A percentile compares a stretch with the other conserved stretches of the same genome.
These are phyloP conservation scores for Haplographium delicatum DNA, from an alignment of 495 filamentous ascomycete species.

Conservation along the genomic window DNA sequence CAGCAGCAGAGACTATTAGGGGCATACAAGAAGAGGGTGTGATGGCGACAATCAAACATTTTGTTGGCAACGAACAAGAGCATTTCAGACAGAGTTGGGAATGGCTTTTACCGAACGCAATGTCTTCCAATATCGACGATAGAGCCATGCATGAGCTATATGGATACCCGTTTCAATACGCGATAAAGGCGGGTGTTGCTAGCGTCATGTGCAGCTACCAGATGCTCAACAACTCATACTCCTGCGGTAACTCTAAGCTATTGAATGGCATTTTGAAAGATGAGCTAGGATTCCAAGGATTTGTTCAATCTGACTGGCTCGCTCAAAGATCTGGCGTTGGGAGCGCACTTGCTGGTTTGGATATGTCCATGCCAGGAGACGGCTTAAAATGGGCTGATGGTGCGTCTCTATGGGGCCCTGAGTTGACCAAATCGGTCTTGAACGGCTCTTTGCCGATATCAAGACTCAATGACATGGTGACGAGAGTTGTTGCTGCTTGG, in stretches of 20 bases:
- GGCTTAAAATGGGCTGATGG: slow-evolving; percentile 73
- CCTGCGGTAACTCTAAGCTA: slow-evolving; percentile 87
- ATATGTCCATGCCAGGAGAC: slow-evolving; percentile 96
- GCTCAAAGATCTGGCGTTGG: slow-evolving; percentile 79
- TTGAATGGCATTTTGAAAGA: slow-evolving; percentile 93
- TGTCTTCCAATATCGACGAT: slow-evolving; percentile 80
- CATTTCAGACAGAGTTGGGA: slow-evolving; percentile 71
- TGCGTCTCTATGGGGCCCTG: slow-evolving; percentile 71
- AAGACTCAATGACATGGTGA: slow-evolving; percentile 89
- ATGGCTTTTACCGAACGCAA: slow-evolving; percentile 69
- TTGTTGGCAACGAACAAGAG: slow-evolving; percentile 81
- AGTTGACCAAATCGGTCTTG: slow-evolving; percentile 70
- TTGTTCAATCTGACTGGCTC: slow-evolving; percentile 90
- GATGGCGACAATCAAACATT: slow-evolving; percentile 83
- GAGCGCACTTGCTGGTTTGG: slow-evolving; percentile 76
- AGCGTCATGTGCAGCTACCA: slow-evolving; percentile 71
- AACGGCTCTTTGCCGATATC: slow-evolving; percentile 81
- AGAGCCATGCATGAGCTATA: slow-evolving; percentile 80
- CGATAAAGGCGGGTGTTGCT: slow-evolving; percentile 78
- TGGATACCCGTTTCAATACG: slow-evolving; percentile 85
- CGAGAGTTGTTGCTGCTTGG: slow-evolving; percentile 86
- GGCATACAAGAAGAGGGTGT: slow-evolving; percentile 76
- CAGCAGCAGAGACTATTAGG: slow-evolving; percentile 59
- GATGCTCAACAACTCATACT: slow-evolving; percentile 84
- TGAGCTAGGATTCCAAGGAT: slow-evolving; percentile 91